Base-by-base conservation (phyloP, 1,284 basidiomycete species). In the Malassezia pachydermatis region DNA sequence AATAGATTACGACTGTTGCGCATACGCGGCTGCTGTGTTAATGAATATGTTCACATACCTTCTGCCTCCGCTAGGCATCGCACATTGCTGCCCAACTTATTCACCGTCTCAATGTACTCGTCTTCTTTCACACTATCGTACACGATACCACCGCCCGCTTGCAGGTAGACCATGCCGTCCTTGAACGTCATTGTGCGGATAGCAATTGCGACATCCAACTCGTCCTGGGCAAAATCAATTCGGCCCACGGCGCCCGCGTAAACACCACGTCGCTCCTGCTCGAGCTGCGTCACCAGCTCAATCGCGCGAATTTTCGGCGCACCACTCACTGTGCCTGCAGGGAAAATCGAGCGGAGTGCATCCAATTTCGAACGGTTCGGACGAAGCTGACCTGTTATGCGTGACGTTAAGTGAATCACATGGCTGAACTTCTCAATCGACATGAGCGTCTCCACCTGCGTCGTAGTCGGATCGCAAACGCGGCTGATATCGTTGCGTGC, bases 401-500 rank as follows among this genome's bases (percentile, higher is more conserved):
- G 88, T 32, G 86, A 90, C 1, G 94, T 98, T 59, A 99, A 73
- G 73, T 99, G 94, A 61, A 94, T 96, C 61, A 99, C 94, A 73
- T 99, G 94, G 63, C 84, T 88, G 74, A 98, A 99, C 73, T 86
- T 92, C 72, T 98, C 88, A 17, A 99, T 74, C 55, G 78, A 77
- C 88, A 98, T 95, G 47, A 99, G 79, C 54, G 87, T 82, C 73
- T 98, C 94, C 20, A 99, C 90, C 64, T 89, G 84, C 63, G 96
- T 92, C 0, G 92, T 95, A 70, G 82, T 80, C 5, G 94, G 89
- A 62, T 88, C 81, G 78, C 92, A 98, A 20, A 98, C 88, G 19
- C 94, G 82, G 73, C 95, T 96, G 58, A 99, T 89, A 70, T 99
- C 94, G 76, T 99, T 99, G n/a, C 94, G 79, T 6, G 94, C 94